Base-by-base conservation (phyloP, 1,284 basidiomycete species). In the Pseudozyma tsukubaensis region DNA sequence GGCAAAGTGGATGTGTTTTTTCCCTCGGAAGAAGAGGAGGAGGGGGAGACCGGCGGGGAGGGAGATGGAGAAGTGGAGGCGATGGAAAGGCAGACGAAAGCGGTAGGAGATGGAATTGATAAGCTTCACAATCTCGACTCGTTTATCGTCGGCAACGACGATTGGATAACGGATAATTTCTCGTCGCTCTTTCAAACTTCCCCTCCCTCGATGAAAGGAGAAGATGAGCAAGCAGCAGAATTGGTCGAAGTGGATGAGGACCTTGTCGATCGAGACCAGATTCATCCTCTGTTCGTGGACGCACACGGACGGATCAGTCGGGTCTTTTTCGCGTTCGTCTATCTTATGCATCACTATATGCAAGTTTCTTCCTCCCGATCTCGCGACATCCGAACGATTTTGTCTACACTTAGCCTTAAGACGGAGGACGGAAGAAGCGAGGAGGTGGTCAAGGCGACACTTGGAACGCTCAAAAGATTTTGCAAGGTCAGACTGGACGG, bases 201-300 rank as follows among this genome's bases (percentile, higher is more conserved):
- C n/a, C 16, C n/a, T 21, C n/a, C 56, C 8, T 29, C 29, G 6
- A 29, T 29, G 24, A 29, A 29, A 1, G 11, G 24, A 19, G 48
- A 37, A 21, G 14, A 34, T 7, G 48, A 43, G 12, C 3, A 34
- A 6, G 24, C 24, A 6, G 24, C 3, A 29, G 3, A 29, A 29
- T 3, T 29, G 24, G 6, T 29, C 24, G 24, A 29, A 18, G 32
- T 56, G n/a, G 72, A 74, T 32, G 34, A 62, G 43, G 65, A 74
- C 14, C 37, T 70, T 7, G 36, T 60, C 10, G 62, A 70, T 9
- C 42, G 62, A 19, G 72, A 74, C 29, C 14, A 34, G 12, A 43
- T 63, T 18, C 59, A 66, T 8, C 72, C 72, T 6, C 67, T 74
- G 10, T 70, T 70, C 40, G 4, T 62, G 59, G 42, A 50, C 13